A percentile compares a stretch with the other conserved stretches of the same genome.
Evolutionary conservation across 2,329 filamentous ascomycete genomes (phyloP).

Genomic region (Periconia sp.): DNA sequence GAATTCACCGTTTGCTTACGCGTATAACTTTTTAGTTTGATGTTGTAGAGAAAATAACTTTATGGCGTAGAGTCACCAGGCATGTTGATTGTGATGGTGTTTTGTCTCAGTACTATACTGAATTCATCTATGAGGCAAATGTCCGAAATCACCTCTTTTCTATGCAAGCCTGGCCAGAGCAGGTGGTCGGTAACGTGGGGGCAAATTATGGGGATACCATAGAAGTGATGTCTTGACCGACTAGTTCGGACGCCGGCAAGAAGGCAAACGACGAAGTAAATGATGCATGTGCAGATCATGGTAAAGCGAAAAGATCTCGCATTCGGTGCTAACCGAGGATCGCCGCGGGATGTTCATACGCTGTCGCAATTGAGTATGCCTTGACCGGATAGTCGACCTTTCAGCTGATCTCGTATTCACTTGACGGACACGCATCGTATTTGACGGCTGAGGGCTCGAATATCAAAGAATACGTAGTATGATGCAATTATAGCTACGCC

Average conservation of each 20-base stretch:
- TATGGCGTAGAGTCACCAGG: no score
- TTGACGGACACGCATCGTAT: background rate
- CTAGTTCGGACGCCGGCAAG: background rate
- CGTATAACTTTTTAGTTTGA: no score
- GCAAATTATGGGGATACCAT: background rate
- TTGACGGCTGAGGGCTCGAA: background rate
- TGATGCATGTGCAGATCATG: background rate
- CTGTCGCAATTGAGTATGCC: background rate
- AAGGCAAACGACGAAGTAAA: background rate
- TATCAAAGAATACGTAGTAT: background rate
- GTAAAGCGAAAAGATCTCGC: background rate
- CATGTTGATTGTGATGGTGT: no score
- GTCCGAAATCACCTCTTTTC: no score
- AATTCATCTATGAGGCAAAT: no score
- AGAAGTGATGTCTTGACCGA: background rate
- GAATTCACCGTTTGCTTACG: no score
- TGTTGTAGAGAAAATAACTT: no score
- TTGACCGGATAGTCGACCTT: background rate
- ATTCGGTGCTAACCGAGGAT: background rate
- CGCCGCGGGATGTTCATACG: background rate
- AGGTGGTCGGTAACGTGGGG: background rate
- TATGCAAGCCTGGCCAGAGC: background rate
- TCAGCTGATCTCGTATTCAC: constrained; percentile 5
- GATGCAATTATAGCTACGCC: constrained; percentile 5
- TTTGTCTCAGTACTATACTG: no score